These are phyloP conservation scores for Kwoniella sp. DNA, from an alignment of 768 basidiomycete species.

Conservation along the genomic window DNA sequence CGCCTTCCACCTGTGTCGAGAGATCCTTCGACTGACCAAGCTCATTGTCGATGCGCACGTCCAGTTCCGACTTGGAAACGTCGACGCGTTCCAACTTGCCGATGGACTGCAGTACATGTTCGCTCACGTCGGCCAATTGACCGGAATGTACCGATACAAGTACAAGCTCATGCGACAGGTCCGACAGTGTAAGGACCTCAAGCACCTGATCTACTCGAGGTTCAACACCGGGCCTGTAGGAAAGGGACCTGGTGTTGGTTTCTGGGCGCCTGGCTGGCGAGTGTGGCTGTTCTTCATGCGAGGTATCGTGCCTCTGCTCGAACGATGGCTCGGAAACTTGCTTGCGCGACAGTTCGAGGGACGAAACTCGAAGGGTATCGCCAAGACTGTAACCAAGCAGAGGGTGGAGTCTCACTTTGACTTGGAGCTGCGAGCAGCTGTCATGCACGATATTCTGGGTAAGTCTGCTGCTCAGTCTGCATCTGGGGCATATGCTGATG, in stretches of 20 bases:
- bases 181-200: conserved; percentile 98
- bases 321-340: conserved; percentile 95
- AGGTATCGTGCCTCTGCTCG: conserved; percentile 93
- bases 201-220: conserved; percentile 62
- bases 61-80: conserved; percentile 95
- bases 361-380: conserved; percentile 83
- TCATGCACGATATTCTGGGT: conserved; percentile 97
- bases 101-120: conserved; percentile 98
- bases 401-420: conserved; percentile 98
- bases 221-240: conserved; percentile 99
- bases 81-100: conserved; percentile 98
- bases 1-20: conserved; percentile 89
- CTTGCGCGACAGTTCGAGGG: conserved; percentile 98
- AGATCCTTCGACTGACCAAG: conserved; percentile 95
- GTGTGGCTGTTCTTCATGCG: conserved; percentile 99
- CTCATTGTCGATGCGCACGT: conserved; percentile 98
- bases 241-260: conserved; percentile 96
- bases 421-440: conserved; percentile 90
- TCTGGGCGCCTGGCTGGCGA: conserved; percentile 99
- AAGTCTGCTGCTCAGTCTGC: not conserved
- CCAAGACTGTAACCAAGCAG: conserved; percentile 98
- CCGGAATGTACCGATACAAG: conserved; percentile 84
- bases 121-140: conserved; percentile 92
- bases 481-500: too few relatives aligned
- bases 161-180: conserved; percentile 99